Conservation (phyloP, 768 basidiomycete genomes). For the Naematelia aurantialba region DNA sequence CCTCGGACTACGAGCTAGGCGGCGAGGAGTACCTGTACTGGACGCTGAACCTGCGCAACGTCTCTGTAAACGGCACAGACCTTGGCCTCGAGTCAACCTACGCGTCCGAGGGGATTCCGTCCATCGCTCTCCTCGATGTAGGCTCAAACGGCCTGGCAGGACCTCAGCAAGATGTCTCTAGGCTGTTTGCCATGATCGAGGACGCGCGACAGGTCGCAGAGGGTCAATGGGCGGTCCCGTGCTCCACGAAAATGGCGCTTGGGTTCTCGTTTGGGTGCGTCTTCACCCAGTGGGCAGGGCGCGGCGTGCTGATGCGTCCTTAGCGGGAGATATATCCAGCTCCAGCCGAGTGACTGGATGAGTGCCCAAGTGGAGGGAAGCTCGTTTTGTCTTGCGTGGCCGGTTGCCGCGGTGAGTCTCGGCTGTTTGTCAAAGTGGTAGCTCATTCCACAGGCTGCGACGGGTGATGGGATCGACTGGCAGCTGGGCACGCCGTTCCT, state of each 20-base stretch:
- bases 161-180: conserved; percentile 42
- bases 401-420: conserved; percentile 27
- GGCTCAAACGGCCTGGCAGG: conserved; percentile 46
- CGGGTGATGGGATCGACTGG: conserved; percentile 47
- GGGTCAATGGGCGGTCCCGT: conserved; percentile 45
- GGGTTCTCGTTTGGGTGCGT: conserved; percentile 45
- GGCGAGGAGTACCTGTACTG: conserved; percentile 35
- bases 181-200: conserved; percentile 32
- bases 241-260: conserved; percentile 41
- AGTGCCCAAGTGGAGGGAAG: conserved; percentile 31
- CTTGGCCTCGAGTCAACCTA: conserved; percentile 37
- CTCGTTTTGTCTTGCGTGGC: conserved; percentile 46
- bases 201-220: conserved; percentile 40
- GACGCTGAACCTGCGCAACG: conserved; percentile 30
- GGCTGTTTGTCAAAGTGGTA: neutral
- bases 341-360: conserved; percentile 49
- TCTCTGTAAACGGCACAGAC: conserved; percentile 44
- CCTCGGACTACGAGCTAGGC: conserved; percentile 19
- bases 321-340: conserved; percentile 30
- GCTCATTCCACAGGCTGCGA: conserved; percentile 14
- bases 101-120: conserved; percentile 17
- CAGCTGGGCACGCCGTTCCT: conserved; percentile 47
- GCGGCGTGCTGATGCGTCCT: neutral
- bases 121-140: conserved; percentile 41
- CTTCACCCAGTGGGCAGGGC: neutral